Evolutionary conservation across 306 rosid genomes (phyloP).

Genomic region (Trifolium fragiferum): DNA sequence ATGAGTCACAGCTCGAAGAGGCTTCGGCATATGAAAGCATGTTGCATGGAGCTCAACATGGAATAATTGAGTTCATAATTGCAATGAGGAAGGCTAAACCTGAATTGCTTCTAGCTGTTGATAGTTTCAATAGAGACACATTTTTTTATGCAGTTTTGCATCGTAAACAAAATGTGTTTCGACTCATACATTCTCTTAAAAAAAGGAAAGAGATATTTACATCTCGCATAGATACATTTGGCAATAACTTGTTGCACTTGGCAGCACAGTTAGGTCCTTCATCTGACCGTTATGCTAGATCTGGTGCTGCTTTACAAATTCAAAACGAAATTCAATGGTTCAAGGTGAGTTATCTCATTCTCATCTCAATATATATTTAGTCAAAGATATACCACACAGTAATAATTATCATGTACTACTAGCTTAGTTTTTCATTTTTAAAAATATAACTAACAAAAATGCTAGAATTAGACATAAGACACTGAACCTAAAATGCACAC

Average conservation of each 20-base stretch:
- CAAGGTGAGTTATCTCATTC: not conserved
- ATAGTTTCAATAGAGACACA: slow-evolving; percentile 24
- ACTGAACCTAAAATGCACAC: too few species aligned
- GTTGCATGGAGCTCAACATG: slow-evolving; percentile 27
- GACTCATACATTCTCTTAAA: not conserved
- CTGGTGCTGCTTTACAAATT: slow-evolving; percentile 32
- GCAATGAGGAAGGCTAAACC: not conserved
- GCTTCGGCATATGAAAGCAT: not conserved
- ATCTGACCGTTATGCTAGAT: not conserved
- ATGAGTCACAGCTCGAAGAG: not conserved
- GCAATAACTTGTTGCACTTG: slow-evolving; percentile 22
- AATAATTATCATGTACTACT: too few species aligned
- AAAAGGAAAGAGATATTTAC: not conserved
- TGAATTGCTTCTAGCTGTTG: not conserved
- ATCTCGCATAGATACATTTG: not conserved
- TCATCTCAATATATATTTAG: too few species aligned
- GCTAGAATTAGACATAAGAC: too few species aligned
- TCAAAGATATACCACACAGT: too few species aligned
- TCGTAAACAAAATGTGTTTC: slow-evolving; percentile 16
- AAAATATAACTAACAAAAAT: too few species aligned
- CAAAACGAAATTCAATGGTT: slow-evolving; percentile 43
- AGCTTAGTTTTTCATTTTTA: too few species aligned
- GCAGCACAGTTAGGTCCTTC: slow-evolving; percentile 29
- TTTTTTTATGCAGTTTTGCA: slow-evolving; percentile 29
- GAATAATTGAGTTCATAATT: slow-evolving; percentile 27